A percentile compares a stretch with the other conserved stretches of the same genome.
These are phyloP conservation scores for Gossypium lobatum DNA, from an alignment of 441 rosid genomes.

Conservation along the genomic window DNA sequence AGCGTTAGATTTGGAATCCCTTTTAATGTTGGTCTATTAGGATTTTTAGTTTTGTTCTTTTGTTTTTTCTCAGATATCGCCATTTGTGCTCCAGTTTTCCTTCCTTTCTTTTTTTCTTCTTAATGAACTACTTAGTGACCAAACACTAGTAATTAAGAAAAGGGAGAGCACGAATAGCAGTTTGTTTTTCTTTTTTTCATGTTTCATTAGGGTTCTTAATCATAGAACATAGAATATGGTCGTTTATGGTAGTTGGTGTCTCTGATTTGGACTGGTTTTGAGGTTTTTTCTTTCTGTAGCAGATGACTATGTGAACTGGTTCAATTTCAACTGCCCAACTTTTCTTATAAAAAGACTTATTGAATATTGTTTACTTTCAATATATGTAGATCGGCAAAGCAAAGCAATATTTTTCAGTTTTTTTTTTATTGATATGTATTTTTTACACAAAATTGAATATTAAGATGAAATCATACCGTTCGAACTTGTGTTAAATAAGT, in stretches of 20 bases:
- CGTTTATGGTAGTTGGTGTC: conserved; percentile 18
- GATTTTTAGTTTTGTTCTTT: conserved; percentile 9
- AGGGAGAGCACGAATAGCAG: no score
- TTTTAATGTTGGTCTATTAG: conserved; percentile 17
- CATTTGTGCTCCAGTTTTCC: conserved; percentile 8
- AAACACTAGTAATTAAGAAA: neutral
- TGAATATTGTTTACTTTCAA: neutral
- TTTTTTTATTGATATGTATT: no score
- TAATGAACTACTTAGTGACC: neutral
- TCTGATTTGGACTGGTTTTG: conserved; percentile 22
- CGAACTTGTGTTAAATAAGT: no score
- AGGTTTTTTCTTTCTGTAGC: conserved; percentile 24
- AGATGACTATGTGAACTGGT: conserved; percentile 22
- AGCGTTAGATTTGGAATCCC: conserved; percentile 19
- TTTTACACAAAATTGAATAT: no score
- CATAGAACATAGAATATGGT: conserved; percentile 31
- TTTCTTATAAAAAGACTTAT: conserved; percentile 12
- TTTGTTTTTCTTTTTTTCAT: neutral
- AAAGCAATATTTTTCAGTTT: no score
- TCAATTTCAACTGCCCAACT: conserved; percentile 17
- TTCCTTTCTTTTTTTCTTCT: neutral
- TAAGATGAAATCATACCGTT: no score
- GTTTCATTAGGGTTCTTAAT: conserved; percentile 14
- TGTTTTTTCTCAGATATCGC: conserved; percentile 32
- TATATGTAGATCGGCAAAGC: no score